phyloP scores from a whole-genome alignment of 257 asterid species.

The Striga asiatica region DNA sequence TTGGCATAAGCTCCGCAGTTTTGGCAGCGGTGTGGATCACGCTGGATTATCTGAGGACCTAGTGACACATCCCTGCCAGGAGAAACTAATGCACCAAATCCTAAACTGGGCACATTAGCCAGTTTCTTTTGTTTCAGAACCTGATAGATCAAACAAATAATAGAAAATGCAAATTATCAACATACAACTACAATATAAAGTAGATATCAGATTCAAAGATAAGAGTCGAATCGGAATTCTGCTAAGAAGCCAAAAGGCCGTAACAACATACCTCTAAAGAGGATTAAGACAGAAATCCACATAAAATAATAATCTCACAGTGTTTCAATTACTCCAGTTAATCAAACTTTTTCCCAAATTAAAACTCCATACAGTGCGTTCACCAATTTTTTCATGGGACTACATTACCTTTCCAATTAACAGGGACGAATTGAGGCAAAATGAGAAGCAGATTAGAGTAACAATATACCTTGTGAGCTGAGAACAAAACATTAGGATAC shows the following conservation, averaged over 20 bases:
- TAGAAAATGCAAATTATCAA: neutral
- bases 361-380: neutral
- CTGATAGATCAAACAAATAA: slow-evolving; percentile 29
- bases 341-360: neutral
- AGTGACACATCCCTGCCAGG: slow-evolving; percentile 74
- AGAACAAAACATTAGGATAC: slow-evolving; percentile 66
- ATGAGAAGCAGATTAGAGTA: neutral
- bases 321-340: too few relatives aligned
- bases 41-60: slow-evolving; percentile 87
- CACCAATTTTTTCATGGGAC: neutral
- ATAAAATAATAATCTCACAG: too few relatives aligned
- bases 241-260: too few relatives aligned
- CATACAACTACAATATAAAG: neutral
- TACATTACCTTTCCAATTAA: too few relatives aligned
- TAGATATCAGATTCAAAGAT: neutral
- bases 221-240: too few relatives aligned
- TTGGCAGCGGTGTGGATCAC: slow-evolving; percentile 83
- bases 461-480: slow-evolving; percentile 83
- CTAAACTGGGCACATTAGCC: slow-evolving; percentile 73
- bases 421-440: too few relatives aligned
- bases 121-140: slow-evolving; percentile 81
- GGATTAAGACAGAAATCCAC: too few relatives aligned
- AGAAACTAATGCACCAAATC: slow-evolving; percentile 87
- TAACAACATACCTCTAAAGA: too few relatives aligned
- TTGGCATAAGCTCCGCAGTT: slow-evolving; percentile 90